Evolutionary conservation across 1,284 basidiomycete genomes (phyloP).

Genomic region (Vanrija humicola): DNA sequence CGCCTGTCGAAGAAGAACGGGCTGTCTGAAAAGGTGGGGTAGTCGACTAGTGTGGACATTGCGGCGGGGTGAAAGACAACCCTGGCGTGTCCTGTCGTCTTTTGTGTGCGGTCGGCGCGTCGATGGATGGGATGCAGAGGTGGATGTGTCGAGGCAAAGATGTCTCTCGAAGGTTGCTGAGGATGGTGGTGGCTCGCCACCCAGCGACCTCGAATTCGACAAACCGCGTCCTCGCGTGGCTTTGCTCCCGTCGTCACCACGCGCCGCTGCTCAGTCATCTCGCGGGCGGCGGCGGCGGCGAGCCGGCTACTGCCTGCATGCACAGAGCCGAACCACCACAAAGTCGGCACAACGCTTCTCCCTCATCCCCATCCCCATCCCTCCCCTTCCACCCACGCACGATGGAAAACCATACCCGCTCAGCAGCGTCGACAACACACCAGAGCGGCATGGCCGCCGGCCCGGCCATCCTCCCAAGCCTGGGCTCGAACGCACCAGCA

Average conservation of each 20-base stretch:
- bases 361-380: neutral
- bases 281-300: too few species aligned
- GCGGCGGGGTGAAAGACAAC: neutral
- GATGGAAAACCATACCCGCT: conserved; percentile 5
- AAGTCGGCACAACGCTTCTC: too few species aligned
- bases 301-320: too few species aligned
- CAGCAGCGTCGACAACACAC: conserved; percentile 4
- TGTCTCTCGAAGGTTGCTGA: neutral
- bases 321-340: too few species aligned
- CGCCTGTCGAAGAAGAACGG: conserved; percentile 49
- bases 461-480: neutral
- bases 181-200: conserved; percentile 4
- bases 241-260: too few species aligned
- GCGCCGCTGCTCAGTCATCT: too few species aligned
- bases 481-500: too few species aligned
- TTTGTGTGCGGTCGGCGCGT: neutral
- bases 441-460: neutral
- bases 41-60: conserved; percentile 22
- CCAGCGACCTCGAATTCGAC: conserved; percentile 7
- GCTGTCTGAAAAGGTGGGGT: conserved; percentile 48
- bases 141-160: neutral
- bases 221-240: neutral
- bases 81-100: too few species aligned
- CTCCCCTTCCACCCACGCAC: neutral
- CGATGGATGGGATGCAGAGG: neutral